A percentile compares a stretch with the other conserved stretches of the same genome.
phyloP scores from a whole-genome alignment of 2,329 filamentous ascomycete genomes.

The Hypoxylon sp. region DNA sequence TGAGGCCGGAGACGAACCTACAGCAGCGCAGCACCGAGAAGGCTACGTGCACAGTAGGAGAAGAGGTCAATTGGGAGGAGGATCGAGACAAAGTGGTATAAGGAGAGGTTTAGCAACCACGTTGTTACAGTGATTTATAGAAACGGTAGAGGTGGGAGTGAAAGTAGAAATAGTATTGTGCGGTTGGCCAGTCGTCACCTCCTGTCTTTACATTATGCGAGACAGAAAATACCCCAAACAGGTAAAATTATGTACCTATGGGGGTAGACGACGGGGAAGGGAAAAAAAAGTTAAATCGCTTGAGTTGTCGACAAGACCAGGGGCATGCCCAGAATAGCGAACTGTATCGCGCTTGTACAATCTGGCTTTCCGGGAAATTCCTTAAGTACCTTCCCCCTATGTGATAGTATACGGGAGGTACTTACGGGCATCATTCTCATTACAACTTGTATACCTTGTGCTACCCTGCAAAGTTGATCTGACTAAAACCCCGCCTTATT shows the following conservation, averaged over 20 bases:
- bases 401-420: not conserved
- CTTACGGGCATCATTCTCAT: not conserved
- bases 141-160: not conserved
- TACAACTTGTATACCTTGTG: constrained; percentile 1
- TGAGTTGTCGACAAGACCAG: constrained; percentile 20
- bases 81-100: constrained; percentile 19
- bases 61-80: constrained; percentile 15
- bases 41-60: constrained; percentile 4
- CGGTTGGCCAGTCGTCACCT: constrained; percentile 23
- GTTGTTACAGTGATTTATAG: constrained; percentile 30
- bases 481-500: constrained; percentile 17
- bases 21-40: constrained; percentile 34
- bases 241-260: constrained; percentile 13
- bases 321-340: constrained; percentile 14
- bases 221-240: constrained; percentile 11
- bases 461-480: constrained; percentile 7
- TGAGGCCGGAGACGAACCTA: constrained; percentile 18
- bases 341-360: constrained; percentile 5
- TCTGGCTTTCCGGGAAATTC: constrained; percentile 5
- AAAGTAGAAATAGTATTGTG: constrained; percentile 6
- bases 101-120: not conserved
- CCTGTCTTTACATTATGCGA: constrained; percentile 12
- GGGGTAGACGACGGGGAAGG: constrained; percentile 9
- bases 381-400: constrained; percentile 1
- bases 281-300: constrained; percentile 32